Percentiles rank a stretch among this genome's conserved stretches.
These are phyloP conservation scores for Dysphania ambrosioides DNA, from an alignment of 148 eudicot species.

Conservation along the genomic window DNA sequence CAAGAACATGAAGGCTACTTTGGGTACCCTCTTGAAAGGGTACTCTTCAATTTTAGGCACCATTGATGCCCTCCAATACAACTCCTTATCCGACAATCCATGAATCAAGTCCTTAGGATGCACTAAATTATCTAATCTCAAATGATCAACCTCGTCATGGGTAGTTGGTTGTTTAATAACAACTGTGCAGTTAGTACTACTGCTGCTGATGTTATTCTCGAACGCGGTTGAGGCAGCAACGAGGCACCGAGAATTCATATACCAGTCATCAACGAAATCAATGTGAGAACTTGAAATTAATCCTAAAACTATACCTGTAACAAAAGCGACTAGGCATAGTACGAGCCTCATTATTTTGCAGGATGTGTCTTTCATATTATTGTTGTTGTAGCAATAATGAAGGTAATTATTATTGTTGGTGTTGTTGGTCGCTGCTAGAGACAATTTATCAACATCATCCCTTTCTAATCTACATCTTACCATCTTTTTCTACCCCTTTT, in stretches of 20 bases:
- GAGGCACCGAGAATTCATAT: slow-evolving; percentile 27
- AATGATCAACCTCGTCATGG: slow-evolving; percentile 35
- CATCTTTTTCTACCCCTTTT: slow-evolving; percentile 3
- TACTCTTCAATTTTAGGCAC: slow-evolving; percentile 53
- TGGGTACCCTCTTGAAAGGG: slow-evolving; percentile 58
- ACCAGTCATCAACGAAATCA: slow-evolving; percentile 20
- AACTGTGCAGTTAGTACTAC: slow-evolving; percentile 20
- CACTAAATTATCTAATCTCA: slow-evolving; percentile 38
- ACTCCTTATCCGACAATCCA: slow-evolving; percentile 54
- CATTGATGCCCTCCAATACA: slow-evolving; percentile 81
- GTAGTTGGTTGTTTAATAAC: not conserved
- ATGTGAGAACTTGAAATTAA: slow-evolving; percentile 62
- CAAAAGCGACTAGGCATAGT: slow-evolving; percentile 47
- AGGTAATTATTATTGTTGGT: not conserved
- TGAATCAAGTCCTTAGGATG: slow-evolving; percentile 46
- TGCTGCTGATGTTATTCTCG: not conserved
- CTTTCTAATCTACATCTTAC: slow-evolving; percentile 35
- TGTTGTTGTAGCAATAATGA: not conserved
- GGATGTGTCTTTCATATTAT: slow-evolving; percentile 47
- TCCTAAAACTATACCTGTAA: slow-evolving; percentile 65
- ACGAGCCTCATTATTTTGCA: slow-evolving; percentile 42
- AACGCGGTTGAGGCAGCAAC: not conserved
- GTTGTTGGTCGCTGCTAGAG: not conserved
- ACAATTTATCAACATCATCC: slow-evolving; percentile 35
- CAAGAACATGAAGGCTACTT: slow-evolving; percentile 83